Percentiles rank a stretch among this genome's conserved stretches.
Conservation (phyloP, 805 yeast genomes). For the Barnettozyma botsteinii region DNA sequence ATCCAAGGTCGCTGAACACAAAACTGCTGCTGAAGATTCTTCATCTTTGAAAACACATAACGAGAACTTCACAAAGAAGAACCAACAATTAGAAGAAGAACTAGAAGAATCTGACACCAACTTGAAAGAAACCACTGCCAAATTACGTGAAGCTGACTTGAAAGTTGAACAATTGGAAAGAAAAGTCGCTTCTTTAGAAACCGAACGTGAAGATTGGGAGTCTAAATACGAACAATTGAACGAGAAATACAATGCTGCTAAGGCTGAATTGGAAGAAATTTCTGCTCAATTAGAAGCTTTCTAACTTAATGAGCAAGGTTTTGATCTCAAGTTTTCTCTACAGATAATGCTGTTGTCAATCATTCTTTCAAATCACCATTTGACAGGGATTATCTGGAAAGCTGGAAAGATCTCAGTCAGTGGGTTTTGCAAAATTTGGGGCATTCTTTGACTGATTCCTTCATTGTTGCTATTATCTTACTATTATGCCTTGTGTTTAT, state of each 20-base stretch:
- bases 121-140: slow-evolving; percentile 88
- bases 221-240: slow-evolving; percentile 83
- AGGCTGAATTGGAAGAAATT: slow-evolving; percentile 94
- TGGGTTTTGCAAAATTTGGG: not conserved
- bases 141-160: slow-evolving; percentile 91
- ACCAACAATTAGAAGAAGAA: slow-evolving; percentile 83
- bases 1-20: slow-evolving; percentile 63
- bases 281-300: slow-evolving; percentile 81
- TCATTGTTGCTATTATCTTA: not conserved
- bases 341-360: slow-evolving; percentile 1
- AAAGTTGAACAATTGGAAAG: slow-evolving; percentile 95
- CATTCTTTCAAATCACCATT: slow-evolving; percentile 1
- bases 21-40: slow-evolving; percentile 86
- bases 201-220: slow-evolving; percentile 89
- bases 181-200: slow-evolving; percentile 85
- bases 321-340: not conserved
- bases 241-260: slow-evolving; percentile 74
- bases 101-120: slow-evolving; percentile 86
- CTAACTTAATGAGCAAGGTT: slow-evolving; percentile 15
- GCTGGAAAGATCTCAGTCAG: not conserved
- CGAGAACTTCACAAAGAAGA: slow-evolving; percentile 87
- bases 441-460: not conserved
- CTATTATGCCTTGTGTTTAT: not conserved
- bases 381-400: not conserved
- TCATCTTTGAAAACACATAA: slow-evolving; percentile 82